A percentile compares a stretch with the other conserved stretches of the same genome.
Evolutionary conservation across 2,329 filamentous ascomycete genomes (phyloP).

Genomic region (Trichoderma semiorbis): DNA sequence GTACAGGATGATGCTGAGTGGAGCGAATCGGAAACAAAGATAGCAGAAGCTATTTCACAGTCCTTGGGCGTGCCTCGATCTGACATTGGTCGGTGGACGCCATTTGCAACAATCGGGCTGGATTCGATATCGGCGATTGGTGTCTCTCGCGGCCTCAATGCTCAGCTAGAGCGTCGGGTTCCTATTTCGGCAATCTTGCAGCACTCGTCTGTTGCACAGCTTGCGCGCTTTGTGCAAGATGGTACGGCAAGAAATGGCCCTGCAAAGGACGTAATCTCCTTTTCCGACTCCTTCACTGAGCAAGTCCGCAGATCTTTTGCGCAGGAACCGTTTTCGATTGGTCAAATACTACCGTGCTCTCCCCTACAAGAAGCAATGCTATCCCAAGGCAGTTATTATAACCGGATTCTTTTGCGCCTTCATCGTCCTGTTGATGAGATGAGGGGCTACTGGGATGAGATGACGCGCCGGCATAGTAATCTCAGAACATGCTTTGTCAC

Average conservation of each 20-base stretch:
- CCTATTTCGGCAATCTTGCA: conserved; percentile 69
- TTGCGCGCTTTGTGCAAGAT: conserved; percentile 41
- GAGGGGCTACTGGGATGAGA: conserved; percentile 56
- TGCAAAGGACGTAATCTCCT: conserved; percentile 19
- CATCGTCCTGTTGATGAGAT: conserved; percentile 48
- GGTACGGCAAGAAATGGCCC: neutral
- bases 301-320: conserved; percentile 21
- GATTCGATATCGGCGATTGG: conserved; percentile 81
- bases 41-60: conserved; percentile 54
- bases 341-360: conserved; percentile 72
- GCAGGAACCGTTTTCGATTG: conserved; percentile 36
- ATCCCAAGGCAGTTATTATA: conserved; percentile 63
- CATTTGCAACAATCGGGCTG: conserved; percentile 73
- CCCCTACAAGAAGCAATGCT: conserved; percentile 88
- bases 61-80: conserved; percentile 43
- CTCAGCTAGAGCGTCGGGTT: conserved; percentile 44
- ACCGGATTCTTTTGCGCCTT: conserved; percentile 65
- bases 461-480: conserved; percentile 68
- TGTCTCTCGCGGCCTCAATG: conserved; percentile 56
- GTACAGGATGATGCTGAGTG: conserved; percentile 40
- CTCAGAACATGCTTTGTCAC: conserved; percentile 71
- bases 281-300: conserved; percentile 27
- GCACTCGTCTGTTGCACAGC: conserved; percentile 60
- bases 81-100: conserved; percentile 60
- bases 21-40: conserved; percentile 51